Evolutionary conservation across 1,284 basidiomycete species (phyloP).

Genomic region (Puccinia horiana): DNA sequence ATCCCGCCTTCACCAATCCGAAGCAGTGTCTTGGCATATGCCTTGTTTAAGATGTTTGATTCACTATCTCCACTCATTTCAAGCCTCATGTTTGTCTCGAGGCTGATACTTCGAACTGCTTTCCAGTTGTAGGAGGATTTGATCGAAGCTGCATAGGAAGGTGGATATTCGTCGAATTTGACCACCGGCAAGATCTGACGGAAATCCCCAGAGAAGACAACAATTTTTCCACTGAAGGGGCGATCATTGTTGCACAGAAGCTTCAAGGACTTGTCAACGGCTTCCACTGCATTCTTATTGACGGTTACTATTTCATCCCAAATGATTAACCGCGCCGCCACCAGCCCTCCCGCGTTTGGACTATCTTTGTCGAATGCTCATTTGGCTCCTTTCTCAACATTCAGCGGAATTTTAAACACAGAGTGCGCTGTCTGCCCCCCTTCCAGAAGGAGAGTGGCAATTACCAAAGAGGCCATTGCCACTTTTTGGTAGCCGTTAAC

Average conservation of each 20-base stretch:
- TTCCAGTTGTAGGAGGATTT: too few species aligned
- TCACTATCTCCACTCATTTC: too few species aligned
- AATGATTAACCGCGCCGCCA: neutral
- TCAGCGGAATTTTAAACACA: constrained; percentile 6
- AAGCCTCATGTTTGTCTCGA: too few species aligned
- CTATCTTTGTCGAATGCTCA: neutral
- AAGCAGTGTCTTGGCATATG: too few species aligned
- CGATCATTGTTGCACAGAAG: neutral
- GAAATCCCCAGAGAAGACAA: constrained; percentile 19
- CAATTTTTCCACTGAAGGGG: neutral
- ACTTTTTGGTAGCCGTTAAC: neutral
- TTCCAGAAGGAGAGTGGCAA: neutral
- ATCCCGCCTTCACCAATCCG: too few species aligned
- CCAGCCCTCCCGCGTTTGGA: too few species aligned
- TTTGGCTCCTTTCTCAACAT: neutral
- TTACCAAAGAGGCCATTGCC: neutral
- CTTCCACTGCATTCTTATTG: neutral
- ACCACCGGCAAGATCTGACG: constrained; percentile 6
- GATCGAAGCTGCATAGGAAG: neutral
- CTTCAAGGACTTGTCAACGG: neutral
- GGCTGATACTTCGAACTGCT: too few species aligned
- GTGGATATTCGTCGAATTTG: neutral
- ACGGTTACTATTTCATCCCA: too few species aligned
- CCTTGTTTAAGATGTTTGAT: too few species aligned
- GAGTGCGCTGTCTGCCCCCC: too few species aligned